A percentile compares a stretch with the other conserved stretches of the same genome.
phyloP scores from a whole-genome alignment of 305 asterid genomes.

The Petunia hybrid region DNA sequence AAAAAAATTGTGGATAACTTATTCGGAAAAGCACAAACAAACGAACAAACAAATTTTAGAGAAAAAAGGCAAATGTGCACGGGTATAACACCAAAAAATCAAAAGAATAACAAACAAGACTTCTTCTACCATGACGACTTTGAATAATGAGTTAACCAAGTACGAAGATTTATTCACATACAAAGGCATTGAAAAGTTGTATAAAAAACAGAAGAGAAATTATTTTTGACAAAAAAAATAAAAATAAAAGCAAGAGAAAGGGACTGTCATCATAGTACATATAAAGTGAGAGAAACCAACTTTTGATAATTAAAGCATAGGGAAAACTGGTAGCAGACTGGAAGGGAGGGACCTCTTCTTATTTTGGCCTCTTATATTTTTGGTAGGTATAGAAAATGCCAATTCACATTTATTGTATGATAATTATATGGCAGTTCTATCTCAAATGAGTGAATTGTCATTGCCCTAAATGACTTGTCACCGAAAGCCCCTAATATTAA shows the following conservation, averaged over 20 bases:
- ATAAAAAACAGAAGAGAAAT: no score
- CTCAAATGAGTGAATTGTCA: conserved; percentile 1
- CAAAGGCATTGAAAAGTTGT: background rate
- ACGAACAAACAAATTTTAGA: no score
- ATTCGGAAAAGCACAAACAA: no score
- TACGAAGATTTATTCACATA: background rate
- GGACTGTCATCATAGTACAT: background rate
- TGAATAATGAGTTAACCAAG: background rate
- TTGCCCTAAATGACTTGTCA: background rate
- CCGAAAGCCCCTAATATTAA: background rate
- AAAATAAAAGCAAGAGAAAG: background rate
- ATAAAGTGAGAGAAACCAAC: background rate
- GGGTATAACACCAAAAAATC: no score
- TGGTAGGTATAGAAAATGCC: conserved; percentile 33
- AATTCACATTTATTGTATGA: conserved; percentile 17
- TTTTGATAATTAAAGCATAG: conserved; percentile 20
- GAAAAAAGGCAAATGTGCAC: no score
- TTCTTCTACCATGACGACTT: background rate
- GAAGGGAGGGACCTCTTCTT: conserved; percentile 16
- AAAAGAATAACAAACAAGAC: background rate
- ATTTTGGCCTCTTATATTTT: conserved; percentile 36
- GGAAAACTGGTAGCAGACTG: conserved; percentile 27
- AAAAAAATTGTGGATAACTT: no score
- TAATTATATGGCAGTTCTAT: background rate
- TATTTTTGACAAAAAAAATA: background rate